Evolutionary conservation across 2,329 filamentous ascomycete species (phyloP), one percentile per base, ranked within the genome.

Genomic region (Verticillium tricorpus): DNA sequence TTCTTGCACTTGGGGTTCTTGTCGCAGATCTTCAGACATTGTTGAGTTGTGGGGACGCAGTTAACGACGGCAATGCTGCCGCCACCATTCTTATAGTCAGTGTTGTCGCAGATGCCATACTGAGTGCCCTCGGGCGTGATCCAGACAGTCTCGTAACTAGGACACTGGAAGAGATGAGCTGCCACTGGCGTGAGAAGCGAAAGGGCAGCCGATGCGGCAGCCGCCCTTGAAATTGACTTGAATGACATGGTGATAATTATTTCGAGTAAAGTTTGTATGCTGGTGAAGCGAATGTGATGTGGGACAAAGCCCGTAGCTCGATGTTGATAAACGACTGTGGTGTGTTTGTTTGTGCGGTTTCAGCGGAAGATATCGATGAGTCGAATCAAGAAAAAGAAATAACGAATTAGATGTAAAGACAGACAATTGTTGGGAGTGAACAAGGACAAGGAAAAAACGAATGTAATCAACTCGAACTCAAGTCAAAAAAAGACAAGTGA

Each of bases 101-200:
- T 61, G 32, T 63, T 63, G 37, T 63, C 58, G 54, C 64, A 65
- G 60, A 62, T 54, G 57, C 60, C 64, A 31, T 64, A 65, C 45
- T 65, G 60, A 37, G 57, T 58, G 40, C 62, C 64, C 11, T 61
- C 57, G 40, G 62, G 60, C 1, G 60, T 56, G 17, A 54, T 58
- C 64, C 57, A 65, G 8, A 61, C 58, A 39, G 31, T 37, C 37
- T 65, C 62, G 3, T 62, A 56, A 34, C 55, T 62, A 17, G 62
- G 64, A 19, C 64, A 65, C 19, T 40, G 45, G 17, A 63, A 64
- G 50, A 64, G 62, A 58, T 61, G 60, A 5, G 62, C 64, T 25
- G 59, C 57, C n/a, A 57, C 57, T 14, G 64, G 56, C 28, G 60
- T 58, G 39, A 60, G 58, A 58, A 64, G 34, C 52, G 64, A 40